phyloP scores from a whole-genome alignment of 768 basidiomycete species.

The Phaeolepiota aurea region DNA sequence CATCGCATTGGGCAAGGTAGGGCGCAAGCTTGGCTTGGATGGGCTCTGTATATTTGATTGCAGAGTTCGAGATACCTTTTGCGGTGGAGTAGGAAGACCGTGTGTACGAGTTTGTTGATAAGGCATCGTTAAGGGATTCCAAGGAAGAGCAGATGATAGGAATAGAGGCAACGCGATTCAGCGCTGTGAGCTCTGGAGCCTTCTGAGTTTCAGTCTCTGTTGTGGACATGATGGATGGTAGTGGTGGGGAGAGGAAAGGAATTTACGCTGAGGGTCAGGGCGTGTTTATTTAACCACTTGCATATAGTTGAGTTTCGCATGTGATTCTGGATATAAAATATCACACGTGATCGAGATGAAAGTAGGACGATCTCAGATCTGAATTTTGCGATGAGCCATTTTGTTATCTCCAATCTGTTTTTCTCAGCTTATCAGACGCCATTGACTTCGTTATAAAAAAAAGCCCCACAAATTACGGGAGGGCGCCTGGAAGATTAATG shows the following conservation, averaged over 20 bases:
- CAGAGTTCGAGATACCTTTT: constrained; percentile 48
- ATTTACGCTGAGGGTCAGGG: background rate
- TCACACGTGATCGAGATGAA: background rate
- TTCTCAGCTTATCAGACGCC: background rate
- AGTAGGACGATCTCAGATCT: background rate
- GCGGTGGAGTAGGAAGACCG: constrained; percentile 60
- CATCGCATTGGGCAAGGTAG: constrained; percentile 54
- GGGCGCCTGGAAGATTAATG: too few species aligned
- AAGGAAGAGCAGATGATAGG: constrained; percentile 64
- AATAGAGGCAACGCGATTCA: constrained; percentile 62
- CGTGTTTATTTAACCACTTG: background rate
- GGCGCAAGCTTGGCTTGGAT: constrained; percentile 60
- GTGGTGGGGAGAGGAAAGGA: background rate
- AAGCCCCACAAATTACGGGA: too few species aligned
- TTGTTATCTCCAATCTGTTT: background rate
- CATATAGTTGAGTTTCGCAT: background rate
- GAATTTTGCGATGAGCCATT: background rate
- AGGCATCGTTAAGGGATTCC: constrained; percentile 47
- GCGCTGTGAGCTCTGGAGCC: constrained; percentile 50
- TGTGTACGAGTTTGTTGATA: constrained; percentile 53
- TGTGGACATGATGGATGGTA: background rate
- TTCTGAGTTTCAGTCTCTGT: constrained; percentile 5
- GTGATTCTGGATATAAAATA: constrained; percentile 1
- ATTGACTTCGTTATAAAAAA: too few species aligned
- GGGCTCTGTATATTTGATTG: constrained; percentile 58